phyloP scores from a whole-genome alignment of 768 basidiomycete species.

The Boletus bicolor region DNA sequence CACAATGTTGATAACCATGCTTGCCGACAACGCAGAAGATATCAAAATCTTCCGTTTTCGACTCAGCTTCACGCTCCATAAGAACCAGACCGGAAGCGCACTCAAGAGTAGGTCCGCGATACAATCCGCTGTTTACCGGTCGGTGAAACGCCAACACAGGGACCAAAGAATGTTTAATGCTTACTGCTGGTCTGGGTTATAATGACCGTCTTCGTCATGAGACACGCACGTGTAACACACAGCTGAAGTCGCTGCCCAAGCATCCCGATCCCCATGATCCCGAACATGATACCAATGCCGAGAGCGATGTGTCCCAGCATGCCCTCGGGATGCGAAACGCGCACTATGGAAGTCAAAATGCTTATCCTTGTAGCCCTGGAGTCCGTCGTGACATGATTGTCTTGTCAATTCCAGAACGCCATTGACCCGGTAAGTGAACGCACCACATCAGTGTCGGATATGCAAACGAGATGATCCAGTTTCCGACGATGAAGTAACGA shows the following conservation, averaged over 20 bases:
- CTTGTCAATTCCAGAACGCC: not conserved
- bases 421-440: not conserved
- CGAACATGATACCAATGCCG: constrained; percentile 16
- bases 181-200: constrained; percentile 23
- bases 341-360: constrained; percentile 22
- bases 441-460: constrained; percentile 20
- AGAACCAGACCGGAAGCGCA: constrained; percentile 17
- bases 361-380: constrained; percentile 27
- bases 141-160: not conserved
- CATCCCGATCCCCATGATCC: constrained; percentile 7
- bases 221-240: constrained; percentile 10
- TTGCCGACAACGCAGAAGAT: constrained; percentile 21
- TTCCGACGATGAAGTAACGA: constrained; percentile 5
- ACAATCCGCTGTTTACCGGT: constrained; percentile 16
- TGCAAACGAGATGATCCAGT: constrained; percentile 16
- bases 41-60: constrained; percentile 18
- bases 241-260: constrained; percentile 7
- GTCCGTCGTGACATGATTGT: not conserved
- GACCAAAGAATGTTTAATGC: not conserved
- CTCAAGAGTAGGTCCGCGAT: constrained; percentile 21
- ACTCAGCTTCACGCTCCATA: constrained; percentile 13
- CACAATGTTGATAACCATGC: constrained; percentile 18
- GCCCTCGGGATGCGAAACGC: constrained; percentile 18
- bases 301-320: constrained; percentile 1
- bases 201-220: constrained; percentile 1